Percentiles rank a stretch among this genome's conserved stretches.
Evolutionary conservation across 2,329 filamentous ascomycete species (phyloP).

Genomic region (Berkeleyomyces rouxiae): DNA sequence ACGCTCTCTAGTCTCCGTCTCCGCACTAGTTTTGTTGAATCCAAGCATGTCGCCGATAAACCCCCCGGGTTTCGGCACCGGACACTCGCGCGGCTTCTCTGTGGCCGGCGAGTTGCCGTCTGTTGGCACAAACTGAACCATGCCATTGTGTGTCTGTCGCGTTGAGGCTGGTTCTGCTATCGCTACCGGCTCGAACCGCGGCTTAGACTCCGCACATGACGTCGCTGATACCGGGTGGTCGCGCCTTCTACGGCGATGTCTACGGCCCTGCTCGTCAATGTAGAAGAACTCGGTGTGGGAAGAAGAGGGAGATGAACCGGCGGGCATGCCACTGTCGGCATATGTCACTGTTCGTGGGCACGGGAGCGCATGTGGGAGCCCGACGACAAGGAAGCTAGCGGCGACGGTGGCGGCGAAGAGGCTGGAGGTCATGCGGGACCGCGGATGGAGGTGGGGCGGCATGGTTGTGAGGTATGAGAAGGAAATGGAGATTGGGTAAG

Average conservation of each 20-base stretch:
- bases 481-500: not conserved
- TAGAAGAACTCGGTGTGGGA: conserved; percentile 9
- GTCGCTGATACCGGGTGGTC: conserved; percentile 30
- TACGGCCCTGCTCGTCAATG: conserved; percentile 10
- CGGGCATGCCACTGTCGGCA: conserved; percentile 41
- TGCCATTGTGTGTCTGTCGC: conserved; percentile 27
- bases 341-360: conserved; percentile 69
- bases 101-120: conserved; percentile 21
- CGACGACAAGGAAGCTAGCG: conserved; percentile 83
- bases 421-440: conserved; percentile 81
- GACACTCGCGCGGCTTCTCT: conserved; percentile 52
- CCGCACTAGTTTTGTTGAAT: conserved; percentile 32
- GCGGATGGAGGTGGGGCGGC: conserved; percentile 81
- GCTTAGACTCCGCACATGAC: conserved; percentile 9
- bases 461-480: conserved; percentile 30
- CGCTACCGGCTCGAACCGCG: conserved; percentile 11
- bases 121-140: conserved; percentile 30
- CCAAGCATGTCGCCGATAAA: conserved; percentile 60
- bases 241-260: conserved; percentile 18
- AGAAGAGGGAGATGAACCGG: not conserved
- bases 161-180: conserved; percentile 8
- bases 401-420: conserved; percentile 88
- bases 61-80: conserved; percentile 77
- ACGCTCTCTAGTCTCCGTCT: conserved; percentile 8
- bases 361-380: conserved; percentile 73